Conservation (phyloP, 306 rosid genomes). For the Prunus salicina region DNA sequence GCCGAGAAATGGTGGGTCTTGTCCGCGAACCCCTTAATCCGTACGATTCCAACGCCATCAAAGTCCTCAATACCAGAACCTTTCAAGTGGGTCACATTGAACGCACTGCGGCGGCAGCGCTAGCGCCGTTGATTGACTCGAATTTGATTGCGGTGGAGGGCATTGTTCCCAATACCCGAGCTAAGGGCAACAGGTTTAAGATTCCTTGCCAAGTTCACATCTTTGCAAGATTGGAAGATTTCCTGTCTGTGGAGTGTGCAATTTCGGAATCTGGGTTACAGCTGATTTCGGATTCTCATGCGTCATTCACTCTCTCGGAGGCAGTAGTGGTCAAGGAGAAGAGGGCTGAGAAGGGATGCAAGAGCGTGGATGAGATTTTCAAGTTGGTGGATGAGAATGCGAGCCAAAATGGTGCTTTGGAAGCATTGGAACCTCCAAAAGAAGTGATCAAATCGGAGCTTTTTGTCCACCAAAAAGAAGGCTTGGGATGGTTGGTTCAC, state of each 20-base stretch:
- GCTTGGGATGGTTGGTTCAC: conserved; percentile 56
- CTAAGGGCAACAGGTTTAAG: conserved; percentile 20
- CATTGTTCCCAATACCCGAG: conserved; percentile 51
- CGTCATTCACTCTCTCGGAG: conserved; percentile 53
- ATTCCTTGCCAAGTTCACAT: conserved; percentile 69
- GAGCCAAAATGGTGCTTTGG: conserved; percentile 23
- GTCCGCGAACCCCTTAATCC: conserved; percentile 68
- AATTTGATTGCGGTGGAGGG: conserved; percentile 40
- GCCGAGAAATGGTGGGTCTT: conserved; percentile 67
- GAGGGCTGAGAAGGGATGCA: conserved; percentile 13
- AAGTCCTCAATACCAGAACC: conserved; percentile 48
- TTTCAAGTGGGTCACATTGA: conserved; percentile 60
- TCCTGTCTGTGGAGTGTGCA: conserved; percentile 24
- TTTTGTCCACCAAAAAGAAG: conserved; percentile 69
- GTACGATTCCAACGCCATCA: conserved; percentile 63
- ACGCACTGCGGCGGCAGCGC: conserved; percentile 44
- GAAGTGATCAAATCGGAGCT: conserved; percentile 50
- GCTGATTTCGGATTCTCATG: conserved; percentile 38
- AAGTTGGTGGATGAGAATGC: conserved; percentile 34
- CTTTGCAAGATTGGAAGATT: conserved; percentile 33
- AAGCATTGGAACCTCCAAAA: conserved; percentile 43
- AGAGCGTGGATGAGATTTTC: conserved; percentile 48
- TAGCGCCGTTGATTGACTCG: conserved; percentile 62
- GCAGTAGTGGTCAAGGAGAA: conserved; percentile 58
- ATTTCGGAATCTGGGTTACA: conserved; percentile 35